phyloP scores from a whole-genome alignment of 2,329 filamentous ascomycete genomes.

The Fusarium sp. region DNA sequence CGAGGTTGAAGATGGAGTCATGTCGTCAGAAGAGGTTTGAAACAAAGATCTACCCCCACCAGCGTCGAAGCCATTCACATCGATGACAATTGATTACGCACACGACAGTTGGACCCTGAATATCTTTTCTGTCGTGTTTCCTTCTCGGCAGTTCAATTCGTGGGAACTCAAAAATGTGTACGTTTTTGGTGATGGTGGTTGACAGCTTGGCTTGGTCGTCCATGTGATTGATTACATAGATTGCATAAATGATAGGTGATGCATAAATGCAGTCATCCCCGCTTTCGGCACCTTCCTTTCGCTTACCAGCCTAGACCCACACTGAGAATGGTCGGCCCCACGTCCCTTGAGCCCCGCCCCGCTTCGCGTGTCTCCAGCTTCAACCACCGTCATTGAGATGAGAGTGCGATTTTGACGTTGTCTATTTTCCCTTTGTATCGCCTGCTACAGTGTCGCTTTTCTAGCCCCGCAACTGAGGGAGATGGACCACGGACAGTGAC shows the following conservation, averaged over 20 bases:
- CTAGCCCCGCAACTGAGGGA: background rate
- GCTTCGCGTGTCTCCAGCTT: conserved; percentile 18
- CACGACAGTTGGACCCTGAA: conserved; percentile 29
- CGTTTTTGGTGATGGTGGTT: background rate
- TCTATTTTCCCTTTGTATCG: conserved; percentile 9
- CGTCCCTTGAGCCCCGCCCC: conserved; percentile 30
- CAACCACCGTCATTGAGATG: conserved; percentile 38
- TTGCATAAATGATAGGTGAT: conserved; percentile 2
- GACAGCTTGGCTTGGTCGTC: background rate
- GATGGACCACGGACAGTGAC: background rate
- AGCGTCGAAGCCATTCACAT: conserved; percentile 23
- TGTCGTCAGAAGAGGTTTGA: conserved; percentile 35
- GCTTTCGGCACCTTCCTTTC: conserved; percentile 37
- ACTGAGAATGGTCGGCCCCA: conserved; percentile 32
- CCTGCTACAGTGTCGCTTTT: background rate
- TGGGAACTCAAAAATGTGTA: background rate
- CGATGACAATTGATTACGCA: conserved; percentile 27
- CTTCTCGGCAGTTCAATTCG: conserved; percentile 16
- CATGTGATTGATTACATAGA: conserved; percentile 12
- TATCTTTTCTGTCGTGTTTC: background rate
- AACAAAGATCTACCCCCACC: conserved; percentile 25
- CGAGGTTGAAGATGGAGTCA: conserved; percentile 30
- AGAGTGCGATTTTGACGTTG: conserved; percentile 22
- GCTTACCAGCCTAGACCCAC: conserved; percentile 4
- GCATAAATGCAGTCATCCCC: conserved; percentile 13